A percentile compares a stretch with the other conserved stretches of the same genome.
Evolutionary conservation across 2,329 filamentous ascomycete species (phyloP).

Genomic region (Trichophyton benhamiae): DNA sequence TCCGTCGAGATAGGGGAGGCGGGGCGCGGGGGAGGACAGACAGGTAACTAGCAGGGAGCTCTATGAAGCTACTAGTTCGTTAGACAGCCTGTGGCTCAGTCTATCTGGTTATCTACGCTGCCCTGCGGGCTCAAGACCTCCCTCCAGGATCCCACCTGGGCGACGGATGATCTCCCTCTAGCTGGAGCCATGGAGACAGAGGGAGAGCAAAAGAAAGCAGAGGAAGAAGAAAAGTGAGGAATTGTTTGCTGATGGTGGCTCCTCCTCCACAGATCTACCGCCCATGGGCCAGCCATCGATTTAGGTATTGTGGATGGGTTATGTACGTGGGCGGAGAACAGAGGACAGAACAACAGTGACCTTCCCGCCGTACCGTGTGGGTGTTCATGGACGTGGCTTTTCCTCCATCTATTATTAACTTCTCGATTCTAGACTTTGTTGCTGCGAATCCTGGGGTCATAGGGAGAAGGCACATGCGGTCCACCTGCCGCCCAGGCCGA

Average conservation of each 20-base stretch:
- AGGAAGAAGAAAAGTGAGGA: not conserved
- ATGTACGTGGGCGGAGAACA: too few species aligned
- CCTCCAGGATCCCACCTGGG: not conserved
- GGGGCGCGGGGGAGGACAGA: too few species aligned
- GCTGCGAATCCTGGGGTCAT: not conserved
- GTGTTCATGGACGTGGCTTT: not conserved
- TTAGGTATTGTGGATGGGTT: not conserved
- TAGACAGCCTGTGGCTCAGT: conserved; percentile 1
- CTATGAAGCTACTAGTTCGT: not conserved
- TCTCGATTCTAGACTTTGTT: not conserved
- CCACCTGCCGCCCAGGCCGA: not conserved
- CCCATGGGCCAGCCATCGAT: not conserved
- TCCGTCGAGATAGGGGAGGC: not conserved
- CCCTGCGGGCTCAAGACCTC: too few species aligned
- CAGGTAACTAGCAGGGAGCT: not conserved
- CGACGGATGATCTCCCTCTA: not conserved
- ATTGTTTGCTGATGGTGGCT: not conserved
- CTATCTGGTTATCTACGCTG: not conserved
- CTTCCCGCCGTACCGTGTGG: conserved; percentile 1
- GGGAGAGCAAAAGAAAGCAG: too few species aligned
- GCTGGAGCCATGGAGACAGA: too few species aligned
- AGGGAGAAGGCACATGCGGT: not conserved
- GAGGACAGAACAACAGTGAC: not conserved
- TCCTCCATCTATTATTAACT: not conserved
- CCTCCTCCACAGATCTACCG: not conserved